These are phyloP conservation scores for Przewalskia tangutica DNA, from an alignment of 257 asterid species.

Conservation along the genomic window DNA sequence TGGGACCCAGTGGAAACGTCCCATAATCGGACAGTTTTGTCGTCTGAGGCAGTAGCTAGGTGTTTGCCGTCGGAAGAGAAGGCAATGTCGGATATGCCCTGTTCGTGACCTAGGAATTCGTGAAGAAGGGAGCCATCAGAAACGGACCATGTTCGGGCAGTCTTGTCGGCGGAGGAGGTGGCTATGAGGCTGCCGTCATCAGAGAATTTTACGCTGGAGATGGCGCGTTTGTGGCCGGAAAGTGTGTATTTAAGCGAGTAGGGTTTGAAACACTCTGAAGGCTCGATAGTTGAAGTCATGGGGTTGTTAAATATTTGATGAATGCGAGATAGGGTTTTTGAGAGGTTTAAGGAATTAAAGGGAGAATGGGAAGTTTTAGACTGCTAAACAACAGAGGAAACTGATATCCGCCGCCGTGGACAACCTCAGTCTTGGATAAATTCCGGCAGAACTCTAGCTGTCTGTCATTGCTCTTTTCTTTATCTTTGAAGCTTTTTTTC, in stretches of 20 bases:
- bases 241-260: slow-evolving; percentile 59
- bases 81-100: slow-evolving; percentile 75
- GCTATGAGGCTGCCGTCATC: slow-evolving; percentile 69
- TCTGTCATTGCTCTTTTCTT: neutral
- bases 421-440: neutral
- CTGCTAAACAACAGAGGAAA: too few relatives aligned
- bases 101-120: slow-evolving; percentile 69
- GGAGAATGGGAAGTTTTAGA: too few relatives aligned
- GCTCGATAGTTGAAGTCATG: slow-evolving; percentile 43
- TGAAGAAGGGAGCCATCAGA: slow-evolving; percentile 37
- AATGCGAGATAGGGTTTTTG: slow-evolving; percentile 10
- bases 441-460: neutral
- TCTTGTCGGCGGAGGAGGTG: slow-evolving; percentile 80
- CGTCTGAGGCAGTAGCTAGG: slow-evolving; percentile 96
- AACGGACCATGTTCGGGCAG: slow-evolving; percentile 59
- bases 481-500: neutral
- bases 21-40: slow-evolving; percentile 75
- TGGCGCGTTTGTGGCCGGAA: slow-evolving; percentile 66
- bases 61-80: slow-evolving; percentile 71
- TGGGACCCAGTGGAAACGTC: slow-evolving; percentile 65
- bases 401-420: neutral
- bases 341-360: slow-evolving; percentile 3
- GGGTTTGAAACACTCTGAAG: slow-evolving; percentile 51
- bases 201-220: slow-evolving; percentile 77
- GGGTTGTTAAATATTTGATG: neutral